Evolutionary conservation across 176 grass and related monocot species (phyloP), one percentile per base, ranked within the genome.

Genomic region (Ananas comosus): DNA sequence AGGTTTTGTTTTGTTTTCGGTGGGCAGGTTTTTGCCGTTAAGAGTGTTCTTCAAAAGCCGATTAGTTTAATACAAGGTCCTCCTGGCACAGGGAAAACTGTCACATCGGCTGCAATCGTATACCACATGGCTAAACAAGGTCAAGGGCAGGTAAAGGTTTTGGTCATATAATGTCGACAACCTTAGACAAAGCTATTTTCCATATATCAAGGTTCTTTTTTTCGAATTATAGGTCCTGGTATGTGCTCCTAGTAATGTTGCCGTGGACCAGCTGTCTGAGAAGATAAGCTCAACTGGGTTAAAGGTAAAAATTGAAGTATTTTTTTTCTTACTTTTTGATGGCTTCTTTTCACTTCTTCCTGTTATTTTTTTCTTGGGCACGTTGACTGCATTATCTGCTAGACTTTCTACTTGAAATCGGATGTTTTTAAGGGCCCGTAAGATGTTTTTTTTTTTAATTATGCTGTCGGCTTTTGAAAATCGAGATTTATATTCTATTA

Each of bases 91-190:
- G 95, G 95, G 70, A 99, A 99, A 90, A 99, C 95, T 47, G 87
- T 94, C 65, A 99, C 95, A 78, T 99, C 95, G 70, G 95, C 95
- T 75, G 90, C 95, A 78, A 91, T 99, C 78, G 95, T 99, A 21
- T 99, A 99, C 85, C 95, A 99, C 87, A 99, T 99, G 95, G 87
- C 95, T 70, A 99, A 99, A 86, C 95, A 99, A 84, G 90, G 95
- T 13, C 95, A 94, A 83, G 95, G 95, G 53, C 95, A 99, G 90
- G 95, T 99, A 94, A 63, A 70, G 14, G 12, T 78, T 51, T 71
- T 81, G 77, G 48, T 42, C 33, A 42, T 7, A 42, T 47, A 11
- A n/a, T 53, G 23, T 12, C 75, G 56, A 72, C 58, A 80, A 78
- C 63, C 74, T 64, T 57, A 74, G 23, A 75, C 10, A 2, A 9